Evolutionary conservation across 2,329 filamentous ascomycete species (phyloP), one percentile per base, ranked within the genome.

Genomic region (Fonsecaea monophora): DNA sequence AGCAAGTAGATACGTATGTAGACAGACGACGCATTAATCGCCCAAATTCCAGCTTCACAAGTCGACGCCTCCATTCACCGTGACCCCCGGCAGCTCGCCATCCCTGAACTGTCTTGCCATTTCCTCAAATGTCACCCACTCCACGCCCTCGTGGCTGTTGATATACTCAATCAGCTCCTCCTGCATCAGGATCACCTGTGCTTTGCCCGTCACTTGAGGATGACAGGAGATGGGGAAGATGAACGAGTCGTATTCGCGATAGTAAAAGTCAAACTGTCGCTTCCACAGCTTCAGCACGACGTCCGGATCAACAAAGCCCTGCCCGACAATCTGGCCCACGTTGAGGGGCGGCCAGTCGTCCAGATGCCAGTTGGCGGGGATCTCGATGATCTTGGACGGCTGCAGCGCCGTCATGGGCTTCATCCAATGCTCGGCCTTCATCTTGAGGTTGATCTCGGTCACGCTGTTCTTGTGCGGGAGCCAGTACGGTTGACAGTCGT

Each of bases 21-120:
- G 8, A 50, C 21, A 10, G 18, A 3, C n/a, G 40, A n/a, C 40
- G 40, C 4, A 6, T n/a, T 42, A 15, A 13, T 13, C 13, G 18
- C 18, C 25, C 25, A 13, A 38, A 38, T 7, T 9, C 37, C 37
- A 38, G 40, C 18, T 42, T 50, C 45, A 50, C 45, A 50, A 3
- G 45, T 50, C 45, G 7, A 50, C 45, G 21, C 45, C 45, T 18
- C 45, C 45, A 12, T 10, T 10, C 12, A 50, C 45, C 18, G 45
- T 50, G 45, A 21, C 45, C 8, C 57, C 57, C 40, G 30, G 9
- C 12, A 61, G n/a, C 40, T 53, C 48, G 12, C 59, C 59, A 3
- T 61, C 82, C 80, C 91, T 92, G 77, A 92, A 92, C 37, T 91
- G 86, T 73, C 92, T 88, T 34, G 53, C 64, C 79, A 92, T 91